Evolutionary conservation across 2,329 filamentous ascomycete genomes (phyloP).

Genomic region (Fusarium coicis): DNA sequence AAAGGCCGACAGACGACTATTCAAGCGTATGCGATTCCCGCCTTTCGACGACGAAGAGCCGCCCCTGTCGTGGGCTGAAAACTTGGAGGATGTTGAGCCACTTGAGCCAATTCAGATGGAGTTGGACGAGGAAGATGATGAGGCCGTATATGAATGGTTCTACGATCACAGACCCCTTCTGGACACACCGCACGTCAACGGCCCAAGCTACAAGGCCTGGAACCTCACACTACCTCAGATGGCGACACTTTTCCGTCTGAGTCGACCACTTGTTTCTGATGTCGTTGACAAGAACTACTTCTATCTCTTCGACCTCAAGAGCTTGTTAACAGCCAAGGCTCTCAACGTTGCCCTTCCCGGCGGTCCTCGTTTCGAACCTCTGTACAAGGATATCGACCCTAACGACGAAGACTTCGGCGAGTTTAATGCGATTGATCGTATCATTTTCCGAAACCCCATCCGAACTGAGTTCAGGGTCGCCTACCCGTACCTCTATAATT

Average conservation of each 20-base stretch:
- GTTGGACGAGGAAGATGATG: slow-evolving; percentile 92
- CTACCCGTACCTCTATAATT: slow-evolving; percentile 96
- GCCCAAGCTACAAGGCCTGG: slow-evolving; percentile 96
- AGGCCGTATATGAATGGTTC: slow-evolving; percentile 93
- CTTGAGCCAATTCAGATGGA: slow-evolving; percentile 99
- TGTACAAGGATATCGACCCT: slow-evolving; percentile 98
- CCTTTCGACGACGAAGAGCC: slow-evolving; percentile 99
- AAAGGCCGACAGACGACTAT: slow-evolving; percentile 93
- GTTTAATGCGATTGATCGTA: slow-evolving; percentile 99
- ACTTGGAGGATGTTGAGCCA: slow-evolving; percentile 98
- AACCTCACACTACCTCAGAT: slow-evolving; percentile 94
- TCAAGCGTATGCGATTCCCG: slow-evolving; percentile 99
- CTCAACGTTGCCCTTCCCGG: slow-evolving; percentile 98
- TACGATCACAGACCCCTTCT: slow-evolving; percentile 93
- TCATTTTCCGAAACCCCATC: slow-evolving; percentile 96
- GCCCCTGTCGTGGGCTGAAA: slow-evolving; percentile 96
- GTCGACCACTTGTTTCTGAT: slow-evolving; percentile 89
- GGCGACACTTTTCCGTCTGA: slow-evolving; percentile 93
- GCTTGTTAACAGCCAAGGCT: slow-evolving; percentile 95
- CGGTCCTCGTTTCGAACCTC: slow-evolving; percentile 92
- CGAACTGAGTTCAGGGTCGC: slow-evolving; percentile 95
- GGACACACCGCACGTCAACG: slow-evolving; percentile 94
- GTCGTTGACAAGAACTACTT: slow-evolving; percentile 97
- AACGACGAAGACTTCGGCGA: slow-evolving; percentile 99
- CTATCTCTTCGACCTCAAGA: slow-evolving; percentile 95